Evolutionary conservation across 1,284 basidiomycete species (phyloP).

Genomic region (Ustilago hordei): DNA sequence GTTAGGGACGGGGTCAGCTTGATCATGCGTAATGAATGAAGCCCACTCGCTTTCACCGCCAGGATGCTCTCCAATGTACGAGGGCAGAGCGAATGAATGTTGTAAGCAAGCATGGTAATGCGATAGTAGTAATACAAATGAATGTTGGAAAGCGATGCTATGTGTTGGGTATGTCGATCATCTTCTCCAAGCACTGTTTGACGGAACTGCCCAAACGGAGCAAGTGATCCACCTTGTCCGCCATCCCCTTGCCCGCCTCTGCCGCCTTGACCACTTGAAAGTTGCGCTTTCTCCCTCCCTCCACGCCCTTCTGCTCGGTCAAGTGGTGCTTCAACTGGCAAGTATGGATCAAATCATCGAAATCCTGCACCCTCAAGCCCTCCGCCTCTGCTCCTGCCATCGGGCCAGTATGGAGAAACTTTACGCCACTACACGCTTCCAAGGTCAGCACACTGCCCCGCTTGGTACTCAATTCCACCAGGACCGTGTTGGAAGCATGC

Average conservation of each 20-base stretch:
- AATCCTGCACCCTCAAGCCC: slow-evolving; percentile 41
- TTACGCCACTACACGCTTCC: slow-evolving; percentile 20
- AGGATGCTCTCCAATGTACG: no score
- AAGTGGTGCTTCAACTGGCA: slow-evolving; percentile 13
- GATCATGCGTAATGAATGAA: slow-evolving; percentile 54
- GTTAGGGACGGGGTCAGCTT: slow-evolving; percentile 68
- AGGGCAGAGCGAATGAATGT: no score
- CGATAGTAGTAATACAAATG: slow-evolving; percentile 6
- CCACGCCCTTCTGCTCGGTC: background rate
- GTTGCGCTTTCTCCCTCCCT: slow-evolving; percentile 4
- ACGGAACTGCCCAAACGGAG: background rate
- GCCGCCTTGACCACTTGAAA: slow-evolving; percentile 2
- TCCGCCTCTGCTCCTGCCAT: background rate
- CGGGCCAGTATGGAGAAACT: slow-evolving; percentile 6
- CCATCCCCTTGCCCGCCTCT: background rate
- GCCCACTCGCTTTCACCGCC: background rate
- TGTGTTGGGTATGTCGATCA: background rate
- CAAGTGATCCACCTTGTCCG: background rate
- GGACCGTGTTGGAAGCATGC: slow-evolving; percentile 24
- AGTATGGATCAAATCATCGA: slow-evolving; percentile 44
- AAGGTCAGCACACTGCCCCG: slow-evolving; percentile 30
- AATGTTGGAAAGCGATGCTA: background rate
- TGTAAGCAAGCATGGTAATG: background rate
- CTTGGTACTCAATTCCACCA: slow-evolving; percentile 31
- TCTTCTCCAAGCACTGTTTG: slow-evolving; percentile 6